These are phyloP conservation scores for Aspergillus amoenus DNA, from an alignment of 2,329 filamentous ascomycete genomes.

Conservation along the genomic window DNA sequence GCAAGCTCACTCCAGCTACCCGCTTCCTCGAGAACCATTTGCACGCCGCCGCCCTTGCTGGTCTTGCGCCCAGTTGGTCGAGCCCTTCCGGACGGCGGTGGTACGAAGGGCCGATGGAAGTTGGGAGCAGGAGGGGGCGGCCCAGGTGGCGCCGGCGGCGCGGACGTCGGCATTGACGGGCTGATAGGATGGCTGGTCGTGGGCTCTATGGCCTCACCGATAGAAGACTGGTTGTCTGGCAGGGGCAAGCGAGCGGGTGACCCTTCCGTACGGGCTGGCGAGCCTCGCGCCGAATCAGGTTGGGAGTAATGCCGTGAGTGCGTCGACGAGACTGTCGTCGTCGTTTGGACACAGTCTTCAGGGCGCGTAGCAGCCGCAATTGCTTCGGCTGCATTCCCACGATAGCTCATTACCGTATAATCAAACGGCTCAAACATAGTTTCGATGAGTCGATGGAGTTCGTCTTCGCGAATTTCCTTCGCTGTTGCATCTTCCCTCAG, in stretches of 20 bases:
- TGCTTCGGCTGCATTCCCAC: constrained; percentile 49
- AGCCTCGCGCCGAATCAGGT: constrained; percentile 31
- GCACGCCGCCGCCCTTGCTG: constrained; percentile 78
- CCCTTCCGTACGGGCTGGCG: constrained; percentile 31
- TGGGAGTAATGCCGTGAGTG: constrained; percentile 40
- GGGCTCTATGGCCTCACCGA: constrained; percentile 30
- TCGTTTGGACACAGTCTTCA: constrained; percentile 34
- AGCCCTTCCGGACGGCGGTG: constrained; percentile 46
- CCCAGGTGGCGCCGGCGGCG: constrained; percentile 21
- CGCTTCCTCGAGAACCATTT: constrained; percentile 84
- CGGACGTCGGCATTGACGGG: neutral
- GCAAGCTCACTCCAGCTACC: constrained; percentile 91
- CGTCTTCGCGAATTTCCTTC: constrained; percentile 91
- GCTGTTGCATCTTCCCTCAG: constrained; percentile 92
- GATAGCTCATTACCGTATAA: constrained; percentile 80
- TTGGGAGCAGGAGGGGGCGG: constrained; percentile 33
- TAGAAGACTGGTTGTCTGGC: constrained; percentile 26
- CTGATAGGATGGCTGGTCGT: constrained; percentile 12
- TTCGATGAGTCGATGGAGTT: constrained; percentile 92
- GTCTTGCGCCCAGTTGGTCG: constrained; percentile 67
- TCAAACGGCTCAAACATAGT: constrained; percentile 92
- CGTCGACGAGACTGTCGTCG: constrained; percentile 23
- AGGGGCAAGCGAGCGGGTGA: constrained; percentile 27
- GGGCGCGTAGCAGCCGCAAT: constrained; percentile 41
- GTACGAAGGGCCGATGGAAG: constrained; percentile 39